Base-by-base conservation (phyloP, 495 filamentous ascomycete species). In the Elasticomyces elasticus region DNA sequence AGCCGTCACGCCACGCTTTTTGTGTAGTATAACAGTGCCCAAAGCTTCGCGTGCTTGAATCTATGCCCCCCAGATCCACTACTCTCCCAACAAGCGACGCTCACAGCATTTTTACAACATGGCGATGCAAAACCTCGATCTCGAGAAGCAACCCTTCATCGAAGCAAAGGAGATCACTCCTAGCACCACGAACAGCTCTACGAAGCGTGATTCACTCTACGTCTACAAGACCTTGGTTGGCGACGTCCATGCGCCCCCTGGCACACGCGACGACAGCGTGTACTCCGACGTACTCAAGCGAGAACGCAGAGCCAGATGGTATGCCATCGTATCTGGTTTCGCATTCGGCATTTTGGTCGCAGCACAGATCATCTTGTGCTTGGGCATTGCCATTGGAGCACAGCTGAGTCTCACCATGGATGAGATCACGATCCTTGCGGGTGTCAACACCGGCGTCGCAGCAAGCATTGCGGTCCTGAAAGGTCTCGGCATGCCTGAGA, bases 401-500 rank as follows among this genome's bases (percentile, higher is more conserved):
- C 49, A 52, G 33, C 7, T 30, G 6, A 35, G 49, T 6, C 38
- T 52, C 15, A 40, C 33, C 5, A 25, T 6, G 13, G n/a, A 5
- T 5, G 6, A 11, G 5, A 54, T 54, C 38, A 19, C 22, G 20
- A 25, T 47, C 15, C 38, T 54, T 12, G 51, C 51, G 11, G 51
- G 25, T 28, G 31, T 54, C 40, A 54, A 54, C 41, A 54, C 51
- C 5, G 42, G 51, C 24, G 42, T 54, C 2, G 51, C 51, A 4
- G 51, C 51, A 7, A 19, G 15, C 9, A 54, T 54, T 22, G 51
- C 23, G 9, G 28, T 47, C 3, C 26, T 54, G 6, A 54, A 54
- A 31, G 38, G 24, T 46, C 25, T 54, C 3, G 51, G 51, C 7
- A n/a, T 54, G 38, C 51, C 51, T 22, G 51, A 54, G 42, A 54